Evolutionary conservation across 805 yeast species (phyloP).

Genomic region (Candida corydali): DNA sequence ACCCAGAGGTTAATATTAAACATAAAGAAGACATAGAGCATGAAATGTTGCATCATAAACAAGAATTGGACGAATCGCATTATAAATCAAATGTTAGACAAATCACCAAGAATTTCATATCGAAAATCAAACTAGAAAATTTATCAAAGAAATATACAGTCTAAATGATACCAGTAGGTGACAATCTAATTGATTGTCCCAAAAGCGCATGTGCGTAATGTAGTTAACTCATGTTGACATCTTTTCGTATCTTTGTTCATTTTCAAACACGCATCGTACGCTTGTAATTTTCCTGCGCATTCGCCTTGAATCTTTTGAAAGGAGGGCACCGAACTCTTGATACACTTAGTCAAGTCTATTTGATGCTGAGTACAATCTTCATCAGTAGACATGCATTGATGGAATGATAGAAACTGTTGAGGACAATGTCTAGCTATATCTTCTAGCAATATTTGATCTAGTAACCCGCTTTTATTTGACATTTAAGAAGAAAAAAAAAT

Average conservation of each 20-base stretch:
- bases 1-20: slow-evolving; percentile 75
- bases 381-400: slow-evolving; percentile 60
- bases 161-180: no score
- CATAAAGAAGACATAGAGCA: slow-evolving; percentile 90
- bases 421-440: slow-evolving; percentile 79
- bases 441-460: slow-evolving; percentile 73
- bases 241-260: slow-evolving; percentile 40
- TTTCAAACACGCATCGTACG: slow-evolving; percentile 63
- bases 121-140: slow-evolving; percentile 28
- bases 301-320: slow-evolving; percentile 62
- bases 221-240: slow-evolving; percentile 51
- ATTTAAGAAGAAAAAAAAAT: neutral
- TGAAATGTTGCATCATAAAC: slow-evolving; percentile 80
- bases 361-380: slow-evolving; percentile 59
- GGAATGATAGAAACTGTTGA: slow-evolving; percentile 64
- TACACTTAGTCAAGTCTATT: slow-evolving; percentile 55
- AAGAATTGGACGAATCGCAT: slow-evolving; percentile 66
- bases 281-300: slow-evolving; percentile 55
- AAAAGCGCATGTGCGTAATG: slow-evolving; percentile 64
- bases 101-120: slow-evolving; percentile 24
- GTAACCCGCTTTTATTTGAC: slow-evolving; percentile 13
- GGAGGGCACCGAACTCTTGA: slow-evolving; percentile 61
- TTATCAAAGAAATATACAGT: slow-evolving; percentile 23
- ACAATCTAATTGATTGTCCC: slow-evolving; percentile 17
- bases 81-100: slow-evolving; percentile 21